Conservation (phyloP, 805 yeast genomes). For the Candida nemodendra region DNA sequence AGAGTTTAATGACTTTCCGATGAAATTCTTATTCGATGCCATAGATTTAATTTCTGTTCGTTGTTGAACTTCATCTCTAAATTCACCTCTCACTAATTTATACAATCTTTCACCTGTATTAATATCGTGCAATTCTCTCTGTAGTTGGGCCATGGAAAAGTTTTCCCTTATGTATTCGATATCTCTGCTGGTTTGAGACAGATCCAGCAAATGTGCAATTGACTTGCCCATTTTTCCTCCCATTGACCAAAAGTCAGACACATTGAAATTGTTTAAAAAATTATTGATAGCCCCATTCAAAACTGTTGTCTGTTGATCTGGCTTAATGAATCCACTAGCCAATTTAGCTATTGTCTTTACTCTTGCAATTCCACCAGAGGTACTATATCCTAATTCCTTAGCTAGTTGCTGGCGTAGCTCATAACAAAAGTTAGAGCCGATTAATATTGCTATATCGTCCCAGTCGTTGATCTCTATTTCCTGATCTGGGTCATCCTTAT, state of each 20-base stretch:
- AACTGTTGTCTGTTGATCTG: slow-evolving; percentile 80
- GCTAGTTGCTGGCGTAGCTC: slow-evolving; percentile 54
- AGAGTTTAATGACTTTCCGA: slow-evolving; percentile 50
- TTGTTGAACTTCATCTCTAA: slow-evolving; percentile 50
- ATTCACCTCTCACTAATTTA: slow-evolving; percentile 63
- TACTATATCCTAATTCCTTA: slow-evolving; percentile 67
- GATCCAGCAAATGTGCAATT: slow-evolving; percentile 46
- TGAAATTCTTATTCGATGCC: slow-evolving; percentile 84
- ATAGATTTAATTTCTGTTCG: slow-evolving; percentile 74
- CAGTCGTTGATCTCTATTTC: slow-evolving; percentile 47
- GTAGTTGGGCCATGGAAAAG: slow-evolving; percentile 40
- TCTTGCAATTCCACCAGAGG: slow-evolving; percentile 84
- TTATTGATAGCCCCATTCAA: slow-evolving; percentile 43
- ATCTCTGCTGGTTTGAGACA: slow-evolving; percentile 37
- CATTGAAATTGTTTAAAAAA: slow-evolving; percentile 60
- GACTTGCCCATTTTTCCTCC: slow-evolving; percentile 85
- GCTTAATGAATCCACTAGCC: slow-evolving; percentile 83
- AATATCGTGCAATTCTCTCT: slow-evolving; percentile 37
- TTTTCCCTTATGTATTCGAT: slow-evolving; percentile 52
- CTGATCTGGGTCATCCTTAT: slow-evolving; percentile 19
- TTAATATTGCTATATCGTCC: slow-evolving; percentile 73
- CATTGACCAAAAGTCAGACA: slow-evolving; percentile 82
- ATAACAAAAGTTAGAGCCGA: slow-evolving; percentile 62
- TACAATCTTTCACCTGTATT: slow-evolving; percentile 54
- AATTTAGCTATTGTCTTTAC: slow-evolving; percentile 80